Evolutionary conservation across 2,329 filamentous ascomycete species (phyloP).

Genomic region (Colletotrichum magnum): DNA sequence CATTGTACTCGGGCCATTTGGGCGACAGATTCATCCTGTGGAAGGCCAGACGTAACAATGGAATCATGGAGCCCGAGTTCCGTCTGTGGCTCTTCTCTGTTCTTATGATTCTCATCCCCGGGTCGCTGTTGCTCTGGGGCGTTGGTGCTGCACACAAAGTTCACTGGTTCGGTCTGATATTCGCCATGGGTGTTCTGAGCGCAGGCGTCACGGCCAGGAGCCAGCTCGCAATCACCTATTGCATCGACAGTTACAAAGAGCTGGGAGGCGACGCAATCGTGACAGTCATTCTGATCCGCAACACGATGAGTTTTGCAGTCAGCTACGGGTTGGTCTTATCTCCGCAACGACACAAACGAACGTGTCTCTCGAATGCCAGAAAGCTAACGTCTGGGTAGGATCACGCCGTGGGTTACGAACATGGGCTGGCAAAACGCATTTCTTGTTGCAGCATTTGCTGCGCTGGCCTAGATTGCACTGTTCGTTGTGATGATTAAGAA

Average conservation of each 20-base stretch:
- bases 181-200: conserved; percentile 55
- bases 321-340: conserved; percentile 49
- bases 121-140: conserved; percentile 46
- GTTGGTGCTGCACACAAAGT: conserved; percentile 52
- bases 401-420: conserved; percentile 27
- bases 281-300: conserved; percentile 56
- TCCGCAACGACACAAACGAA: neutral
- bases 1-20: conserved; percentile 49
- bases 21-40: conserved; percentile 56
- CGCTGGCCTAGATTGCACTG: conserved; percentile 2
- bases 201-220: conserved; percentile 53
- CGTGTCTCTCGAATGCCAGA: too few species aligned
- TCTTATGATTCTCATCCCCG: conserved; percentile 33
- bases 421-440: conserved; percentile 25
- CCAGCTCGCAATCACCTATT: conserved; percentile 55
- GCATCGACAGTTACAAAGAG: conserved; percentile 58
- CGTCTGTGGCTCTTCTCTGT: conserved; percentile 55
- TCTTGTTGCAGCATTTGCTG: conserved; percentile 18
- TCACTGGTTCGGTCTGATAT: conserved; percentile 59
- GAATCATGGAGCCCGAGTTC: conserved; percentile 58
- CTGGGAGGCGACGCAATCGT: conserved; percentile 56
- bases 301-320: conserved; percentile 54
- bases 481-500: conserved; percentile 28
- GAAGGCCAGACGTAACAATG: conserved; percentile 55
- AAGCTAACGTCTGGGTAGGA: conserved; percentile 46